Conservation (phyloP, 345 rosid genomes). For the Eucalyptus melliodora region DNA sequence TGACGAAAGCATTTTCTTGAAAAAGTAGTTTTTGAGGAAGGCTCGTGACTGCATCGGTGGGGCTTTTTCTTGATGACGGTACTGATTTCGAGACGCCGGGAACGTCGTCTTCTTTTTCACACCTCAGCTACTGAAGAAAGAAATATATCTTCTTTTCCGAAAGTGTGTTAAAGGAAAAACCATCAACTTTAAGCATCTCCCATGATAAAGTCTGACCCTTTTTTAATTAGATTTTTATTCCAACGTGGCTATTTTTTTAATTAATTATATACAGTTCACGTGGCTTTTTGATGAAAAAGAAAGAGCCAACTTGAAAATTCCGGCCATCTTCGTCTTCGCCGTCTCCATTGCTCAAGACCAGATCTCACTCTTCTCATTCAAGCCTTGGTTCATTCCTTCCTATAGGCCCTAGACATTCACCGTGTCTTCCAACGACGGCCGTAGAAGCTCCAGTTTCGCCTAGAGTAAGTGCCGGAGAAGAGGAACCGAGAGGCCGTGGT, state of each 20-base stretch:
- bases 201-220: background rate
- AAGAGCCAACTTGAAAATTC: background rate
- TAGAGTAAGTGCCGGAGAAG: too few species aligned
- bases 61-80: background rate
- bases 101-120: background rate
- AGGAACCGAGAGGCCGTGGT: too few species aligned
- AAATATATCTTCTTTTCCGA: background rate
- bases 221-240: background rate
- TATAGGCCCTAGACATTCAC: background rate
- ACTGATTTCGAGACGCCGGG: background rate
- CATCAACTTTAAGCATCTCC: background rate
- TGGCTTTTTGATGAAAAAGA: background rate
- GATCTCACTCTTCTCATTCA: background rate
- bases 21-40: background rate
- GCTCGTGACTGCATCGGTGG: background rate
- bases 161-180: background rate
- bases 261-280: background rate
- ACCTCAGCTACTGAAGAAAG: background rate
- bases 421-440: background rate
- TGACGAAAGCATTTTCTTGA: background rate
- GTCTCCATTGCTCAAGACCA: background rate
- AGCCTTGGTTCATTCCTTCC: background rate
- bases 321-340: background rate
- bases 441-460: too few species aligned
- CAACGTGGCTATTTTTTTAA: background rate